Conservation (phyloP, 2,329 filamentous ascomycete species). For the Seiridium cupressi region DNA sequence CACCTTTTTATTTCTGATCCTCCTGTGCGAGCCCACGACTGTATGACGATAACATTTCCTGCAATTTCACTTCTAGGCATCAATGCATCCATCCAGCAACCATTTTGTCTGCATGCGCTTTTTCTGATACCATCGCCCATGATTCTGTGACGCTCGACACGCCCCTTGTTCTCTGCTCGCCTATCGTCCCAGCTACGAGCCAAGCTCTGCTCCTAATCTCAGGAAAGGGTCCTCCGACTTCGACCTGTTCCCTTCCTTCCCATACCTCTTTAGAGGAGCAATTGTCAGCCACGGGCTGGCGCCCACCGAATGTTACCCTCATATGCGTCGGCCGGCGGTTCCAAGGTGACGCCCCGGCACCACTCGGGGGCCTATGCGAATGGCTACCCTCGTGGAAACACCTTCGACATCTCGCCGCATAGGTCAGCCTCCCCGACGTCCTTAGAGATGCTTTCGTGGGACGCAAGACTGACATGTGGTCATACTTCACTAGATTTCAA, state of each 20-base stretch:
- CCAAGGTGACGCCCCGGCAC: constrained; percentile 84
- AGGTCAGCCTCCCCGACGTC: constrained; percentile 55
- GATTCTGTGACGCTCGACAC: not conserved
- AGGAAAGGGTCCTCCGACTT: not conserved
- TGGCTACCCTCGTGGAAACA: constrained; percentile 75
- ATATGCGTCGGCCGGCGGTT: constrained; percentile 49
- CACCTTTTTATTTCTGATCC: constrained; percentile 5
- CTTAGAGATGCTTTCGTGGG: constrained; percentile 10
- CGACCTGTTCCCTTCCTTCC: not conserved
- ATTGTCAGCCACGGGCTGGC: constrained; percentile 3
- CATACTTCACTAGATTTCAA: constrained; percentile 67
- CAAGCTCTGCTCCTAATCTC: not conserved
- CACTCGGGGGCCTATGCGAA: constrained; percentile 73
- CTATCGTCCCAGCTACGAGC: not conserved
- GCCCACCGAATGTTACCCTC: constrained; percentile 55
- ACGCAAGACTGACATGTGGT: not conserved
- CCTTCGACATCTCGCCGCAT: constrained; percentile 86
- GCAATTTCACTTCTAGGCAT: not conserved
- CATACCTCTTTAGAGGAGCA: not conserved
- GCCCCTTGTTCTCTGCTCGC: not conserved
- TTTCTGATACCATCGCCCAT: not conserved
- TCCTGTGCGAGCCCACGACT: not conserved
- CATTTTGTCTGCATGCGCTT: not conserved
- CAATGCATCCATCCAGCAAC: not conserved
- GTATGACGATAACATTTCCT: not conserved